Evolutionary conservation across 306 rosid species (phyloP), one percentile per base, ranked within the genome.

Genomic region (Cicer judaicum): DNA sequence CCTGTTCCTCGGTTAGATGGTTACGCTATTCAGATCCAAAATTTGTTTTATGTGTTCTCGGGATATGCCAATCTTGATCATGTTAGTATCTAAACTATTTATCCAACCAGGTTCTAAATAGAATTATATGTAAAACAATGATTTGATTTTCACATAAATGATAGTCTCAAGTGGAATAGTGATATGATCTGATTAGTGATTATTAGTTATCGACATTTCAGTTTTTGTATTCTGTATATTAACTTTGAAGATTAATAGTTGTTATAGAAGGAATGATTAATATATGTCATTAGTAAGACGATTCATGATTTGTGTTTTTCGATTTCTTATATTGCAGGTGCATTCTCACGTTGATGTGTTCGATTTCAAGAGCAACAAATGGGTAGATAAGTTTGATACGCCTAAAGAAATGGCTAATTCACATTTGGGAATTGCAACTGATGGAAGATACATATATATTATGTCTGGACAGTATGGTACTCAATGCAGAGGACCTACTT

Each of bases 1-100:
- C 96, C 98, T 0, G 97, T 93, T 12, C 97, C 97, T 55, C 92
- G 93, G 65, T 86, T 93, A 1, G 97, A 93, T 69, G 98, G 97
- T n/a, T 85, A 79, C 14, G 75, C 98, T 14, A 64, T 91, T 57
- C 97, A 91, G 87, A 91, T 93, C 60, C 72, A 77, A 12, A 57
- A 91, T 64, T 72, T 89, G 38, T 80, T 93, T 10, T 93, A 87
- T 5, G 96, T 93, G 3, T 89, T 93, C 79, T 86, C 89, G 8
- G 97, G 98, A 80, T 93, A 91, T 63, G 93, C 89, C 19, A 9
- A 85, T 18, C 84, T 93, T 76, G 84, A 84, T 71, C 78, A 84
- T 78, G 98, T 93, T 77, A 89, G 91, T 36, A 21, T 21, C 29
- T 2, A 21, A 21, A 21, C 29, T 29, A 29, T 29, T 2, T 29